Evolutionary conservation across 2,329 filamentous ascomycete genomes (phyloP).

Genomic region (Alternaria gaisen): DNA sequence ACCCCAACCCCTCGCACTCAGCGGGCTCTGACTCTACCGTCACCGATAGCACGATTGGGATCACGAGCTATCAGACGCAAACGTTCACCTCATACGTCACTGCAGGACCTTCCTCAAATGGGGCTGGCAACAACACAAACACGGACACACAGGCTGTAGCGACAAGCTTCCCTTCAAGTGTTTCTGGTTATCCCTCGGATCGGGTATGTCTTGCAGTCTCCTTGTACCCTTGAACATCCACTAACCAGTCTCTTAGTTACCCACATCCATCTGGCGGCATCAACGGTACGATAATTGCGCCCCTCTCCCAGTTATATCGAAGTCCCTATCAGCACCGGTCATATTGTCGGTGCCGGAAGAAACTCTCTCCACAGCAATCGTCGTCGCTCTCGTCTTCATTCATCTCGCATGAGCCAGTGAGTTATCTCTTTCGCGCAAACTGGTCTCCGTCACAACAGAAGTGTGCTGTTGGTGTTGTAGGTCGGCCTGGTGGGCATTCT

Average conservation of each 20-base stretch:
- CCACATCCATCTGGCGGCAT: constrained; percentile 25
- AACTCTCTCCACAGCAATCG: constrained; percentile 37
- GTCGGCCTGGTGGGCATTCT: constrained; percentile 24
- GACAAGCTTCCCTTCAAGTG: constrained; percentile 31
- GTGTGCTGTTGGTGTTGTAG: constrained; percentile 24
- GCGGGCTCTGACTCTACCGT: constrained; percentile 16
- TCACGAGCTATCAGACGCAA: constrained; percentile 38
- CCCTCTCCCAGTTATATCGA: constrained; percentile 37
- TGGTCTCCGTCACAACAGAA: constrained; percentile 12
- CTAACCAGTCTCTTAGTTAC: constrained; percentile 25
- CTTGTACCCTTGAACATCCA: neutral
- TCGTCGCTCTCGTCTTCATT: constrained; percentile 39
- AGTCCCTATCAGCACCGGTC: constrained; percentile 35
- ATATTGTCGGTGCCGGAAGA: constrained; percentile 31
- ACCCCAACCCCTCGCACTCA: constrained; percentile 15
- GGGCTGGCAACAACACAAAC: constrained; percentile 17
- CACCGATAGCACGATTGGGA: constrained; percentile 30
- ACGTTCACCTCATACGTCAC: constrained; percentile 34
- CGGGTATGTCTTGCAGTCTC: constrained; percentile 28
- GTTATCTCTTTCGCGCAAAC: constrained; percentile 6
- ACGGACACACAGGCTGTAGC: constrained; percentile 27
- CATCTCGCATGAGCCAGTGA: constrained; percentile 32
- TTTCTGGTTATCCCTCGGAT: constrained; percentile 32
- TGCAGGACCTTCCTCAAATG: constrained; percentile 13
- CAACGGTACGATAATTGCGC: constrained; percentile 35